Conservation (phyloP, 495 filamentous ascomycete species). For the Amniculicola lignicola region DNA sequence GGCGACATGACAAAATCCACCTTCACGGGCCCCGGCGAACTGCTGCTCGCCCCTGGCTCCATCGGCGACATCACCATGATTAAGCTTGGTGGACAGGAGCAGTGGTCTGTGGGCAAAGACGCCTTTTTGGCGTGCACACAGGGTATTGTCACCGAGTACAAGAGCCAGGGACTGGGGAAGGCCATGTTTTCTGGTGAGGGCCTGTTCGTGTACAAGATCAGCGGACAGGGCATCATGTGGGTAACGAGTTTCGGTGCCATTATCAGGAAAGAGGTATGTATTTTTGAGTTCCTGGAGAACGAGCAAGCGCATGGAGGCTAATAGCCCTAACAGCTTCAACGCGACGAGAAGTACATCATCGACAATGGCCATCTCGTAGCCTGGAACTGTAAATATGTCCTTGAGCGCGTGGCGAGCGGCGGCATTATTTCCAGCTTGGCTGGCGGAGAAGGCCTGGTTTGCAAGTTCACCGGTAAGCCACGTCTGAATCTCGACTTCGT, state of each 20-base stretch:
- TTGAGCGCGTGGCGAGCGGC: constrained; percentile 84
- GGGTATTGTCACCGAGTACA: constrained; percentile 76
- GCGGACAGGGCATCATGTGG: constrained; percentile 76
- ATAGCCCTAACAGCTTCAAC: constrained; percentile 53
- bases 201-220: constrained; percentile 84
- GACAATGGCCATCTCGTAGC: constrained; percentile 96
- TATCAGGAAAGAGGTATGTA: constrained; percentile 85
- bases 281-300: not conserved
- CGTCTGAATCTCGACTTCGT: not conserved
- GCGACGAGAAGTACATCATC: constrained; percentile 81
- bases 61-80: constrained; percentile 86
- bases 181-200: constrained; percentile 93
- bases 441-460: constrained; percentile 83
- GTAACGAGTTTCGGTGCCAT: constrained; percentile 92
- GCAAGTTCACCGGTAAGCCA: constrained; percentile 73
- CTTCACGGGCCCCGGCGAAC: constrained; percentile 87
- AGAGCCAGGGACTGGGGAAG: constrained; percentile 83
- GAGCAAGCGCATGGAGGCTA: not conserved
- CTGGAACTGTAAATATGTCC: constrained; percentile 92
- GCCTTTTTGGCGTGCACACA: constrained; percentile 75
- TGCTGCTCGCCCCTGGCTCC: constrained; percentile 74
- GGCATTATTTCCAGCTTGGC: constrained; percentile 79
- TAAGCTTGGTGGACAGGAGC: constrained; percentile 61
- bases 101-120: constrained; percentile 81
- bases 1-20: constrained; percentile 76